These are phyloP conservation scores for Hyaloperonospora brassicae DNA, from an alignment of 352 stramenopile species.

Conservation along the genomic window DNA sequence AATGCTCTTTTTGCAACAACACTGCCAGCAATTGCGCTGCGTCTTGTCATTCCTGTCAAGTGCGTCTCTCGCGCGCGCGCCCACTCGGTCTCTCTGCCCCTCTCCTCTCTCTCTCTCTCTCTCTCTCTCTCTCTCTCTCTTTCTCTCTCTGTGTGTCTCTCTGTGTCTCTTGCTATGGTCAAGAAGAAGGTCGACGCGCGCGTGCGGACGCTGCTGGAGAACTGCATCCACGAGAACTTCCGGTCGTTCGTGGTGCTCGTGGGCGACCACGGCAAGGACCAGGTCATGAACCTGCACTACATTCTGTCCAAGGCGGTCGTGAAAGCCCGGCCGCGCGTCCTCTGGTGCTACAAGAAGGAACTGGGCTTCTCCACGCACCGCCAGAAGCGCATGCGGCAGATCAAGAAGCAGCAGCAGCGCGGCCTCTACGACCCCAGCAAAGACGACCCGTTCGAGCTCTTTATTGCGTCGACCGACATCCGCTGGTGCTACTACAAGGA, in stretches of 20 bases:
- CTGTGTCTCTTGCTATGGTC: conserved; percentile 76
- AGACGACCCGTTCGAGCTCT: conserved; percentile 98
- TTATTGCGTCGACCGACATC: conserved; percentile 97
- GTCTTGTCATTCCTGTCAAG: no score
- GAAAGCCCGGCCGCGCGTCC: conserved; percentile 91
- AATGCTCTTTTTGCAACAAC: conserved; percentile 9
- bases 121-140: no score
- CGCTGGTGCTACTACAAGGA: conserved; percentile 99
- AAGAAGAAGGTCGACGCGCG: conserved; percentile 98
- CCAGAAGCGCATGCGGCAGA: conserved; percentile 91
- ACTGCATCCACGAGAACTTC: conserved; percentile 94
- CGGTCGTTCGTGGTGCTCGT: conserved; percentile 97
- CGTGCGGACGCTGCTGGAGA: conserved; percentile 96
- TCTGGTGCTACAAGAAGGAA: conserved; percentile 99
- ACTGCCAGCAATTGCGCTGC: conserved; percentile 5
- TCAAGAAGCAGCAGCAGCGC: conserved; percentile 92
- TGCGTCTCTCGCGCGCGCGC: no score
- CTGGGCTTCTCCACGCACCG: conserved; percentile 98
- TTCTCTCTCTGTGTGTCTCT: no score
- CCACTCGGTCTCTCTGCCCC: no score
- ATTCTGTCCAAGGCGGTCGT: conserved; percentile 94
- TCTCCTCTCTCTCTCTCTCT: no score
- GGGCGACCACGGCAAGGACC: conserved; percentile 98
- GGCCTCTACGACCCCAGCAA: conserved; percentile 89
- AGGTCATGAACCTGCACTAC: conserved; percentile 98